A percentile compares a stretch with the other conserved stretches of the same genome.
Evolutionary conservation across 2,329 filamentous ascomycete genomes (phyloP).

Genomic region (Talaromyces sp.): DNA sequence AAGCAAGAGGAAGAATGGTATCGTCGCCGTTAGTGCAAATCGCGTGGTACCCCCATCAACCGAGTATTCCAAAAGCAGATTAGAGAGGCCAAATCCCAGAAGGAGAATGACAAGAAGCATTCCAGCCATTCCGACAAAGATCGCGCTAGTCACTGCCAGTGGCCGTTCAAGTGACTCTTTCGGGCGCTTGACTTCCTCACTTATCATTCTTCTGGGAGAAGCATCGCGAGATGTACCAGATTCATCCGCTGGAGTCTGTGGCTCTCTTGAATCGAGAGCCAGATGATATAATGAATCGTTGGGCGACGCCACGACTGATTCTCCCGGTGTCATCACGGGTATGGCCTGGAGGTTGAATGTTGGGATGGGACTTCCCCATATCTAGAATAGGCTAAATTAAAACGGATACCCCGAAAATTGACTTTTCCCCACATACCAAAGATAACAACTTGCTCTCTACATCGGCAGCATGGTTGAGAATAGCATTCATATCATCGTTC

Average conservation of each 20-base stretch:
- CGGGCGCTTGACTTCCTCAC: conserved; percentile 22
- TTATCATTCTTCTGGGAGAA: conserved; percentile 14
- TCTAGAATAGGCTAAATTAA: conserved; percentile 16
- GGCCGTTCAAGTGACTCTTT: conserved; percentile 45
- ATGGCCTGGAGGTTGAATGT: conserved; percentile 14
- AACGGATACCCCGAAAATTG: neutral
- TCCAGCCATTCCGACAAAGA: conserved; percentile 41
- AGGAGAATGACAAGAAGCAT: conserved; percentile 40
- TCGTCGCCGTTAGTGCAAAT: conserved; percentile 28
- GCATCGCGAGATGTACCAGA: neutral
- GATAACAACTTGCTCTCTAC: conserved; percentile 22
- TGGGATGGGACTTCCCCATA: conserved; percentile 21
- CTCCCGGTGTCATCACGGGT: conserved; percentile 14
- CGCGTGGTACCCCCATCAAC: conserved; percentile 37
- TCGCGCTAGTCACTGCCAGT: conserved; percentile 35
- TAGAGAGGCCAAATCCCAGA: conserved; percentile 36
- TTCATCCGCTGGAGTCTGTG: neutral
- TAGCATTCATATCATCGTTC: conserved; percentile 43
- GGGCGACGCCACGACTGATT: conserved; percentile 21
- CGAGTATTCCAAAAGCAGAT: conserved; percentile 41
- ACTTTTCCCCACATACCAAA: conserved; percentile 18
- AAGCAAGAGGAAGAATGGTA: conserved; percentile 38
- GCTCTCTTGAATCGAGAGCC: conserved; percentile 29
- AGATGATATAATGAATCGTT: conserved; percentile 20
- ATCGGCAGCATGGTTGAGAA: conserved; percentile 37